These are phyloP conservation scores for Vararia minispora DNA, from an alignment of 768 basidiomycete genomes.

Conservation along the genomic window DNA sequence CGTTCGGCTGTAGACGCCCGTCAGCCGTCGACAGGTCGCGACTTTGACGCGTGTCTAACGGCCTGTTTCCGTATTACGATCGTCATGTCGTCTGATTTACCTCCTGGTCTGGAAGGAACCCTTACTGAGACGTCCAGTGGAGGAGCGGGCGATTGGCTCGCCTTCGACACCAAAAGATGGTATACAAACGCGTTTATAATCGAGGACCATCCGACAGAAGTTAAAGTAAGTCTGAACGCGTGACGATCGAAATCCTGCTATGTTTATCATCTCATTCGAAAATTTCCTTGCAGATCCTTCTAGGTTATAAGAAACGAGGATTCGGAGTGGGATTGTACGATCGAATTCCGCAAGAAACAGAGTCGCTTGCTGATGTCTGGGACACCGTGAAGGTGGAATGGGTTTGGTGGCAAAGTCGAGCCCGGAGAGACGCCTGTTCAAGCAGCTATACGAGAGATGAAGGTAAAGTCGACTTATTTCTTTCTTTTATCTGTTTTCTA, in stretches of 20 bases:
- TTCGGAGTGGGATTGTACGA: conserved; percentile 51
- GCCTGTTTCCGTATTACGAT: too few species aligned
- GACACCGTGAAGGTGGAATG: conserved; percentile 70
- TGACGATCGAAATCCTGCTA: conserved; percentile 7
- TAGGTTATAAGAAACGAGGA: conserved; percentile 74
- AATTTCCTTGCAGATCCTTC: conserved; percentile 39
- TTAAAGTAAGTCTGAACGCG: background rate
- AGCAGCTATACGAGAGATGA: conserved; percentile 69
- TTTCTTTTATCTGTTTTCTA: background rate
- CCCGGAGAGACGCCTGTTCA: conserved; percentile 51
- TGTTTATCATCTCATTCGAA: background rate
- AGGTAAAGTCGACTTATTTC: conserved; percentile 25
- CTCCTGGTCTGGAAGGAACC: conserved; percentile 33
- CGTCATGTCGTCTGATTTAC: conserved; percentile 14
- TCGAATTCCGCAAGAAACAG: too few species aligned
- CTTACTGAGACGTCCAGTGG: conserved; percentile 23
- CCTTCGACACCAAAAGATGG: conserved; percentile 27
- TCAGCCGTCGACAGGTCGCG: too few species aligned
- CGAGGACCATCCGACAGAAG: conserved; percentile 24
- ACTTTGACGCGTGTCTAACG: too few species aligned
- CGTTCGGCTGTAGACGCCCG: too few species aligned
- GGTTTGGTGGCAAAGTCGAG: conserved; percentile 86
- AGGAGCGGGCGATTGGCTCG: conserved; percentile 40
- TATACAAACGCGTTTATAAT: conserved; percentile 70
- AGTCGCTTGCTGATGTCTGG: too few species aligned